Base-by-base conservation (phyloP, 495 filamentous ascomycete species). In the Xylaria palmicola region DNA sequence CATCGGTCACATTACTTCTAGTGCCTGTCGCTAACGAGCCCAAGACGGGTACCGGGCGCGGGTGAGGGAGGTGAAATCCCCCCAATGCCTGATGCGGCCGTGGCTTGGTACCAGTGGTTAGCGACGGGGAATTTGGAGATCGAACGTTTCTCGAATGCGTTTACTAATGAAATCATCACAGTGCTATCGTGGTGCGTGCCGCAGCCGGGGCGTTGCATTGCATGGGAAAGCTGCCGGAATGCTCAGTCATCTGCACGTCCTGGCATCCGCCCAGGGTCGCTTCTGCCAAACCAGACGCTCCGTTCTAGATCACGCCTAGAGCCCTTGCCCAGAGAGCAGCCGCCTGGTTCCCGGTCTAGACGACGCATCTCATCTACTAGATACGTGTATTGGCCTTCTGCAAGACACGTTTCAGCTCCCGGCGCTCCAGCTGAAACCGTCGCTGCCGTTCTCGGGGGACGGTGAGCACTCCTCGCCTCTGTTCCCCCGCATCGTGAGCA, bases 121-220 rank as follows among this genome's bases (percentile, higher is more conserved):
- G 17, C 20, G 47, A 45, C 13, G 19, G 24, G 17, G 20, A 58
- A 48, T 39, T 19, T 20, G 12, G 44, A 32, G 17, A 49, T 49
- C 55, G 55, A 58, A 58, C 22, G 29, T 58, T 58, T 58, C 55
- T 58, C 55, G 55, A 58, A 58, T 10, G 5, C 19, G 9, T 27
- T 22, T 43, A 26, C n/a, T 30, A 56, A 27, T 24, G 27, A 39
- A 22, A 36, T 20, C n/a, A 37, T 17, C 39, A 57, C 39, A 57
- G 37, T 49, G 43, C 20, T 49, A 58, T 49, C 43, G 55, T 29
- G 7, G 15, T 29, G 30, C 15, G 15, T 29, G 30, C 55, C 17
- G 19, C 55, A 36, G 30, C 41, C 29, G 26, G 30, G n/a, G 17
- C 22, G 55, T 58, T 48, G 43, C 55, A 58, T 39, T 48, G 55